Evolutionary conservation across 2,329 filamentous ascomycete genomes (phyloP).

Genomic region (Tolypocladium guangdongense): DNA sequence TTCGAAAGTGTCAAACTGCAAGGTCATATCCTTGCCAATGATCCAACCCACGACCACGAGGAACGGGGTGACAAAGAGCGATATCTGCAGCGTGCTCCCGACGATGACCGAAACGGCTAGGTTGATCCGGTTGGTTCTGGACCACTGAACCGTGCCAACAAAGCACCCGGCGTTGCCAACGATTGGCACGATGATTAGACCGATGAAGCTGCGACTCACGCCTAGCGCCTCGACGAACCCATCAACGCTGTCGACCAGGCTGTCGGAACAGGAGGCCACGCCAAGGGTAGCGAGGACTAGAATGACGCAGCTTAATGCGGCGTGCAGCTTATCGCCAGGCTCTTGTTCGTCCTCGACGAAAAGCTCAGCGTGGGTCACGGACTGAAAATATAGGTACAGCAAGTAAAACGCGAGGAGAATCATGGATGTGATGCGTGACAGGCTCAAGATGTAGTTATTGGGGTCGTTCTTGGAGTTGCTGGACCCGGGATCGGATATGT

Average conservation of each 20-base stretch:
- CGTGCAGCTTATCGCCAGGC: background rate
- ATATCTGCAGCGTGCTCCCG: slow-evolving; percentile 9
- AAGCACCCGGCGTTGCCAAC: too few species aligned
- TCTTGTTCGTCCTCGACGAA: background rate
- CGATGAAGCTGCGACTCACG: too few species aligned
- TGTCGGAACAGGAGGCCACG: too few species aligned
- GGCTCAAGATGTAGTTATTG: too few species aligned
- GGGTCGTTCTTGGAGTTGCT: too few species aligned
- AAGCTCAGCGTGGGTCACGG: background rate
- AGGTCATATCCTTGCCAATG: background rate
- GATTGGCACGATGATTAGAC: too few species aligned
- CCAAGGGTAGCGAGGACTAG: too few species aligned
- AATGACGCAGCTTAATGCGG: background rate
- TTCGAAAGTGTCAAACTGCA: too few species aligned
- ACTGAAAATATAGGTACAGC: background rate
- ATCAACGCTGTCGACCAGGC: too few species aligned
- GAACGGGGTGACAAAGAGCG: slow-evolving; percentile 9
- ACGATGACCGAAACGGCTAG: slow-evolving; percentile 9
- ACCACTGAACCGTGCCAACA: too few species aligned
- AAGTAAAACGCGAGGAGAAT: background rate
- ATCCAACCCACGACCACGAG: slow-evolving; percentile 7
- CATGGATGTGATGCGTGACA: background rate
- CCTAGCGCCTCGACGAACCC: too few species aligned
- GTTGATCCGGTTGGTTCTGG: background rate
- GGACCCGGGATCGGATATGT: too few species aligned